A percentile compares a stretch with the other conserved stretches of the same genome.
These are phyloP conservation scores for Tricholoma flavovirens DNA, from an alignment of 768 basidiomycete genomes.

Conservation along the genomic window DNA sequence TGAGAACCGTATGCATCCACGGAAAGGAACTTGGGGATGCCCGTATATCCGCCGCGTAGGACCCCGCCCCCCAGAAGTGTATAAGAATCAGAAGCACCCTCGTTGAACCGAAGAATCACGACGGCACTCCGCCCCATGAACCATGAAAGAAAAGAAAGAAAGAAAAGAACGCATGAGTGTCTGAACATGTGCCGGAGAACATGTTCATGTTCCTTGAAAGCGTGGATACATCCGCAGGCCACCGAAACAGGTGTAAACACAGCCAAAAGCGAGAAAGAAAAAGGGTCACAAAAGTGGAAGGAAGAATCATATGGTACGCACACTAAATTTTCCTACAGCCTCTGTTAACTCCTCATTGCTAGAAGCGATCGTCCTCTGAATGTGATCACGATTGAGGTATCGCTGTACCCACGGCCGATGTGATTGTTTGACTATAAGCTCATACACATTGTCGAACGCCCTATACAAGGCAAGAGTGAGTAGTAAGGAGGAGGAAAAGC, in stretches of 20 bases:
- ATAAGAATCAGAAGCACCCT: too few species aligned
- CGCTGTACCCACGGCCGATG: conserved; percentile 72
- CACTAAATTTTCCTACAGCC: conserved; percentile 53
- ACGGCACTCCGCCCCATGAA: too few species aligned
- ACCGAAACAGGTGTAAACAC: not conserved
- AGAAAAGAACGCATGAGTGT: too few species aligned
- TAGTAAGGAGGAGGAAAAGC: not conserved
- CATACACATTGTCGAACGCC: conserved; percentile 38
- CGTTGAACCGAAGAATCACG: too few species aligned
- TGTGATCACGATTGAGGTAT: conserved; percentile 72
- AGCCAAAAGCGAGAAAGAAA: not conserved
- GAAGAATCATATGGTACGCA: conserved; percentile 12
- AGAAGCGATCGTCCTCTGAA: conserved; percentile 42
- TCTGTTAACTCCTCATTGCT: conserved; percentile 54
- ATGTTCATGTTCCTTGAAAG: too few species aligned
- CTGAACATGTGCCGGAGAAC: too few species aligned
- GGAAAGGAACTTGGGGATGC: not conserved
- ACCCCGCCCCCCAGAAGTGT: too few species aligned
- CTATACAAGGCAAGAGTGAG: conserved; percentile 16
- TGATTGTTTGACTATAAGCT: conserved; percentile 53
- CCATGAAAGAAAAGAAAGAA: too few species aligned
- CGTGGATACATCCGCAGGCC: too few species aligned
- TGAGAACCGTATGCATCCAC: not conserved
- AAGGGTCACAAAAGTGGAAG: not conserved
- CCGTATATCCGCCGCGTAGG: not conserved